Evolutionary conservation across 148 eudicot species (phyloP), one percentile per base, ranked within the genome.

Genomic region (Oxyria digyna): DNA sequence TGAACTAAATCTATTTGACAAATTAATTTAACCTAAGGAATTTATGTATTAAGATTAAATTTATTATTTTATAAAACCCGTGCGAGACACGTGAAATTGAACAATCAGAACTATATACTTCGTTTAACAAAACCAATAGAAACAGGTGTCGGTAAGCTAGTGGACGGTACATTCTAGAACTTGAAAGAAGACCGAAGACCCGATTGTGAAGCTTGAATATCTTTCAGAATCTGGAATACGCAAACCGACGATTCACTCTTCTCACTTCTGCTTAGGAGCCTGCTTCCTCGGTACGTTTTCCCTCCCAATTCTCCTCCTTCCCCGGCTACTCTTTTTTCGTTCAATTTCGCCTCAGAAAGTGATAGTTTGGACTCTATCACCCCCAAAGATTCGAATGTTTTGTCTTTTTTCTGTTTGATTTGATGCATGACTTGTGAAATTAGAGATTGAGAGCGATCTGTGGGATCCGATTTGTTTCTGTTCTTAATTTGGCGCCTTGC

Each of bases 161-260:
- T 59, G 65, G 65, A 29, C 31, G 38, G 65, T 59, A 59, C 65
- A 1, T 59, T 59, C 65, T 59, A 59, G 65, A 57, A 57, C 15
- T 57, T 35, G 64, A 27, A 57, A 14, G 64, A 59, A 29, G 37
- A 59, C 65, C 8, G 38, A 15, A 29, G 38, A 29, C 37, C 65
- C 0, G 65, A 59, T 59, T 29, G 31, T 59, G n/a, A 31, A 27
- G 8, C 37, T 12, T 14, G 9, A 6, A 13, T 59, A 31, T 59
- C 27, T 59, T 26, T 59, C 29, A 31, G 65, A 59, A 59, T 59
- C 65, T 29, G n/a, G 31, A 59, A 59, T 45, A n/a, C 4, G 31
- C 65, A 29, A 29, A 59, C 38, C 65, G 6, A 18, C 65, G 20
- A 31, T 15, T 29, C 37, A 59, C 37, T 57, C 64, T 13, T 54